phyloP scores from a whole-genome alignment of 2,329 filamentous ascomycete genomes.

The Hirsutella rhossiliensis region DNA sequence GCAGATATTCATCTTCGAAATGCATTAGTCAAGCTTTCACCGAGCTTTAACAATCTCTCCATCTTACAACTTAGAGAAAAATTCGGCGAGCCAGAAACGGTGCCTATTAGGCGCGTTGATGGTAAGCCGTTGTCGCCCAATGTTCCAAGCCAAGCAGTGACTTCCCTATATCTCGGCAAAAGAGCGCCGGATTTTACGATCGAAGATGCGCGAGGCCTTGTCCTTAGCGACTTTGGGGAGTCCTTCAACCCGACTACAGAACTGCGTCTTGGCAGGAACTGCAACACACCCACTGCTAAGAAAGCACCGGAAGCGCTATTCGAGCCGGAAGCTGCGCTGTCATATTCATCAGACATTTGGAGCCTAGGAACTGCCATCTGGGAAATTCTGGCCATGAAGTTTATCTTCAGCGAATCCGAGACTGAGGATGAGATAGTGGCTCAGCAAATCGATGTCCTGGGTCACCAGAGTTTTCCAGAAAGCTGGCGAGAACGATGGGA shows the following conservation, averaged over 20 bases:
- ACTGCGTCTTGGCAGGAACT: slow-evolving; percentile 9
- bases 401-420: slow-evolving; percentile 9
- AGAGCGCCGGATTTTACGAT: slow-evolving; percentile 13
- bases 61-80: slow-evolving; percentile 17
- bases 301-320: neutral
- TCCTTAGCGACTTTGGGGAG: slow-evolving; percentile 23
- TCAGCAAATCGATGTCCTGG: slow-evolving; percentile 12
- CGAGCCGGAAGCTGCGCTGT: neutral
- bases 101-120: slow-evolving; percentile 12
- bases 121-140: slow-evolving; percentile 12
- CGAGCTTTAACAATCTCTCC: slow-evolving; percentile 12
- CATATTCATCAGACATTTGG: slow-evolving; percentile 9
- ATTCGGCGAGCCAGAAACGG: slow-evolving; percentile 16
- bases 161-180: slow-evolving; percentile 14
- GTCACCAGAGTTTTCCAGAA: slow-evolving; percentile 3
- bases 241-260: slow-evolving; percentile 13
- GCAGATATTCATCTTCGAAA: slow-evolving; percentile 16
- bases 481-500: slow-evolving; percentile 6
- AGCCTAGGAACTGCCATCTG: slow-evolving; percentile 9
- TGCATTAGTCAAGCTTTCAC: slow-evolving; percentile 4
- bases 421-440: slow-evolving; percentile 9
- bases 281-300: slow-evolving; percentile 6
- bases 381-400: slow-evolving; percentile 12
- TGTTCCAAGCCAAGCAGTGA: slow-evolving; percentile 12
- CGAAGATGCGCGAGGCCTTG: slow-evolving; percentile 11